Conservation (phyloP, 192 early-diverging fungal genomes). For the Podila epigama region DNA sequence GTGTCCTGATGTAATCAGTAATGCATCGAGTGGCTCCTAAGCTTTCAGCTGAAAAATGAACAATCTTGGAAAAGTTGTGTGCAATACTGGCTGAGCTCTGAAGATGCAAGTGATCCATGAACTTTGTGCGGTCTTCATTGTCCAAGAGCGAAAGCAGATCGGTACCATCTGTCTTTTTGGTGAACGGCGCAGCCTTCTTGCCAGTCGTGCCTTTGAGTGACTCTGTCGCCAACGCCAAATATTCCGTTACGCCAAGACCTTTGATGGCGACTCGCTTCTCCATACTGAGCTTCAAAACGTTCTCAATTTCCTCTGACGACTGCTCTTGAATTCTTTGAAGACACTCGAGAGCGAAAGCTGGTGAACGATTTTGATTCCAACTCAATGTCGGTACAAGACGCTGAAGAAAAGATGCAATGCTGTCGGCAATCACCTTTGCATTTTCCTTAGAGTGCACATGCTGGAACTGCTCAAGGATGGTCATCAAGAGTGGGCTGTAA, state of each 20-base stretch:
- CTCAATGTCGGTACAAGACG: conserved; percentile 33
- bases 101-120: conserved; percentile 10
- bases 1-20: conserved; percentile 46
- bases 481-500: conserved; percentile 59
- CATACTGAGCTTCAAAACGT: not conserved
- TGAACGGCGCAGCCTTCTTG: not conserved
- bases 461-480: conserved; percentile 53
- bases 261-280: conserved; percentile 7
- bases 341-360: conserved; percentile 31
- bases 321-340: conserved; percentile 26
- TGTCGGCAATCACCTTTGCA: conserved; percentile 17
- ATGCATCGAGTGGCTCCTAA: conserved; percentile 30
- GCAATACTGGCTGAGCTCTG: conserved; percentile 24
- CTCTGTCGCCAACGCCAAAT: conserved; percentile 20
- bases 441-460: conserved; percentile 36
- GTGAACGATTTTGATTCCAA: conserved; percentile 50
- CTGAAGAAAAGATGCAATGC: conserved; percentile 42
- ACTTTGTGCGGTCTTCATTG: not conserved
- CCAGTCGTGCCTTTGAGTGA: not conserved
- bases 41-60: conserved; percentile 9
- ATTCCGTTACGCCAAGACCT: conserved; percentile 9
- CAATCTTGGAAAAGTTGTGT: conserved; percentile 26
- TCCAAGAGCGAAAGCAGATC: conserved; percentile 6
- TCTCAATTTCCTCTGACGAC: not conserved
- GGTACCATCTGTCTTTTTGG: not conserved